Conservation (phyloP, 345 rosid genomes). For the Turnera subulata region DNA sequence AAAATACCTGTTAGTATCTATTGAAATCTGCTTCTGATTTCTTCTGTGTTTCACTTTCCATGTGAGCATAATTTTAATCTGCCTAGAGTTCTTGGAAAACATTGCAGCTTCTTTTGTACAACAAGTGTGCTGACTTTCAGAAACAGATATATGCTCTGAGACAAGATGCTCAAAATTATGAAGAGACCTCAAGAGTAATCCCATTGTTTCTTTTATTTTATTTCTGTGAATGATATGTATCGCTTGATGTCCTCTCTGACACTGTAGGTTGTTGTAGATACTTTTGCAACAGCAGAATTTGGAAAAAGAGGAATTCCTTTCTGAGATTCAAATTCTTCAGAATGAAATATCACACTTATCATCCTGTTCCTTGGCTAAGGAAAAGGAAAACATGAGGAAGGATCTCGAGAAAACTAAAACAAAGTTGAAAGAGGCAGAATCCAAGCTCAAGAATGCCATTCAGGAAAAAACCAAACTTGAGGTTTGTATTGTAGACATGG, state of each 20-base stretch:
- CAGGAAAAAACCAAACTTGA: slow-evolving; percentile 97
- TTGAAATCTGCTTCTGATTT: not conserved
- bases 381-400: slow-evolving; percentile 72
- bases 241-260: not conserved
- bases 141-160: slow-evolving; percentile 45
- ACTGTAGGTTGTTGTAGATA: slow-evolving; percentile 35
- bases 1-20: not conserved
- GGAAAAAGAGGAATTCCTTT: slow-evolving; percentile 48
- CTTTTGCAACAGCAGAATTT: slow-evolving; percentile 48
- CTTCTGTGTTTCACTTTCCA: too few species aligned
- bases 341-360: slow-evolving; percentile 61
- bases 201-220: not conserved
- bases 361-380: slow-evolving; percentile 62
- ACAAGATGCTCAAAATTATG: slow-evolving; percentile 42
- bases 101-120: slow-evolving; percentile 48
- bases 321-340: slow-evolving; percentile 63
- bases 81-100: too few species aligned
- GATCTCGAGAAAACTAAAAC: slow-evolving; percentile 75
- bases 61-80: too few species aligned
- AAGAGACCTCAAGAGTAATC: slow-evolving; percentile 46
- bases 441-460: slow-evolving; percentile 69
- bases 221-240: not conserved
- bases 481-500: slow-evolving; percentile 30
- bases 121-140: slow-evolving; percentile 44
- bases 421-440: slow-evolving; percentile 81